Evolutionary conservation across 2,329 filamentous ascomycete species (phyloP), one percentile per base, ranked within the genome.

Genomic region (Calonectria crousiana): DNA sequence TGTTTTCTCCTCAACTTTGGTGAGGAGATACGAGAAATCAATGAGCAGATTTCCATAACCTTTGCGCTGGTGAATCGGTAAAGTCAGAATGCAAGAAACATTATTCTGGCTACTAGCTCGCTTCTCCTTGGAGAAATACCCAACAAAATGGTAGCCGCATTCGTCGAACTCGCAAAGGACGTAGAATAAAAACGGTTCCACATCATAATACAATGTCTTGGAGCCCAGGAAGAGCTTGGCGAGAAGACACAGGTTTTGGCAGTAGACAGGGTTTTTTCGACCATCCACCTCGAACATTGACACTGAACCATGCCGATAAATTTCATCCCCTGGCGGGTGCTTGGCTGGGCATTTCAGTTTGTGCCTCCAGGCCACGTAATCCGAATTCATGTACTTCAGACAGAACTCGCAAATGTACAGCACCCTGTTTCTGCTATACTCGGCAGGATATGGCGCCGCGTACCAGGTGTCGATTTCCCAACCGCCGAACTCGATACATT

Each of bases 341-440:
- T 98, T 98, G 44, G 95, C 95, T 8, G 95, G 94, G 80, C 97
- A 99, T 87, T 99, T 99, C 80, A 95, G 91, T 87, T 98, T 98
- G 85, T 99, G 97, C 68, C 97, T 92, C 95, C 96, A 98, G 18
- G 97, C 96, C 34, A 99, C 97, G 81, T 98, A 98, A 83, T 98
- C 96, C 23, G 97, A 98, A 84, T 97, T 98, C 95, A 99, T 98
- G 87, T 99, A 99, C 86, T 98, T 99, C 74, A 99, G 89, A 83
- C 97, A 99, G 84, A 98, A 99, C 84, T 99, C 97, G 89, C 97
- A 99, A 76, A 99, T 98, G 85, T 98, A 98, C n/a, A 99, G 90
- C 47, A 98, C 94, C 36, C 95, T 93, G 83, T 99, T 98, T 77
- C 96, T 93, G 84, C 95, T 98, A 87, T 99, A 99, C 85, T 99